phyloP scores from a whole-genome alignment of 257 asterid genomes.

The Jacaranda copaia region DNA sequence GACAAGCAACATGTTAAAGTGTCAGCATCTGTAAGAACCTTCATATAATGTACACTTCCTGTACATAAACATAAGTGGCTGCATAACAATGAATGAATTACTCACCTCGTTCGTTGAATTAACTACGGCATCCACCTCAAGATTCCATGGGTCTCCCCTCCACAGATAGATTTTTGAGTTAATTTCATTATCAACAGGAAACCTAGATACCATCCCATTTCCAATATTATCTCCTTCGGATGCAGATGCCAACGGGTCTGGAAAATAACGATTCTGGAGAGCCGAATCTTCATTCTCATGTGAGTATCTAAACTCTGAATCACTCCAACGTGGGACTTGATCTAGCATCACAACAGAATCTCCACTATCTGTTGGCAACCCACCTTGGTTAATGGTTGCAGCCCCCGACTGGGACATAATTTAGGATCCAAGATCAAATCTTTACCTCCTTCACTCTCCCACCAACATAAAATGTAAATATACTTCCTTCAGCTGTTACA shows the following conservation, averaged over 20 bases:
- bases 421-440: conserved; percentile 40
- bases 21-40: conserved; percentile 25
- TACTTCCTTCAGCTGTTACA: conserved; percentile 36
- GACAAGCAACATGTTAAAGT: background rate
- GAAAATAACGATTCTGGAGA: conserved; percentile 60
- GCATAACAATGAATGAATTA: conserved; percentile 25
- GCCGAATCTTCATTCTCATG: conserved; percentile 72
- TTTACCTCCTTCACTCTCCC: conserved; percentile 38
- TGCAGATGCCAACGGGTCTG: conserved; percentile 77
- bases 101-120: conserved; percentile 91
- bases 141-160: conserved; percentile 98
- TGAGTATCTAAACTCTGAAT: conserved; percentile 69
- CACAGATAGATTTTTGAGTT: conserved; percentile 88
- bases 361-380: conserved; percentile 72
- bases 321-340: conserved; percentile 89
- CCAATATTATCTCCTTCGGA: conserved; percentile 72
- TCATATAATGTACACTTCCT: conserved; percentile 24
- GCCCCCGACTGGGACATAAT: conserved; percentile 66
- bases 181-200: conserved; percentile 79
- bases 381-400: conserved; percentile 70
- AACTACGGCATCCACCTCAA: conserved; percentile 96
- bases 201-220: conserved; percentile 71
- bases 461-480: conserved; percentile 34
- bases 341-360: conserved; percentile 80
- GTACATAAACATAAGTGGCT: background rate